Percentiles rank a stretch among this genome's conserved stretches.
Evolutionary conservation across 2,329 filamentous ascomycete species (phyloP).

Genomic region (Stemphylium vesicarium): DNA sequence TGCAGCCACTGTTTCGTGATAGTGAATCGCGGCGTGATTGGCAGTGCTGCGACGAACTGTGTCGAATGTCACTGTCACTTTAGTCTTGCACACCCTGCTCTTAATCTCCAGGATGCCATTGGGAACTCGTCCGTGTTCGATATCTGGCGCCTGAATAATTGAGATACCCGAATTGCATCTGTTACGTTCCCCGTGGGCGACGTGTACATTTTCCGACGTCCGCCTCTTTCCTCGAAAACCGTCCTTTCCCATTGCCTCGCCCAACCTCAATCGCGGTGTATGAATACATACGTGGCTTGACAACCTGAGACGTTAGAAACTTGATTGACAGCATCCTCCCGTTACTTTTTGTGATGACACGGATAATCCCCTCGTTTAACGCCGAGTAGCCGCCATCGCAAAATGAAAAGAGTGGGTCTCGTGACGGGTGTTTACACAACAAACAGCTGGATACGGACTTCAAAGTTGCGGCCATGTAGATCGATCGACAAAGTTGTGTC

Average conservation of each 20-base stretch:
- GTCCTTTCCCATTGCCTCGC: neutral
- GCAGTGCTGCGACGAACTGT: neutral
- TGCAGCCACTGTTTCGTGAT: constrained; percentile 10
- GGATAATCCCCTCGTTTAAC: neutral
- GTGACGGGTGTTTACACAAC: neutral
- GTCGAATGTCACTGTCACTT: neutral
- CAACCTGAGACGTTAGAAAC: too few relatives aligned
- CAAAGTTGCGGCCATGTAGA: neutral
- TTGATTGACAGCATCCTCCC: too few relatives aligned
- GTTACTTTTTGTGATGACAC: neutral
- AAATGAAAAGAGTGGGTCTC: neutral
- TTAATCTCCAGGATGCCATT: neutral
- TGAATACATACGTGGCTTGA: too few relatives aligned
- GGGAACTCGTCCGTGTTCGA: neutral
- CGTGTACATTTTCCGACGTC: neutral
- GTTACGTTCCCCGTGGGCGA: neutral
- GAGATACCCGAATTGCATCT: neutral
- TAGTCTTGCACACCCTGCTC: neutral
- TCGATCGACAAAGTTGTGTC: neutral
- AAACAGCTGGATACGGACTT: neutral
- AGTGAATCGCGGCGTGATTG: constrained; percentile 5
- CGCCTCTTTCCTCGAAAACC: neutral
- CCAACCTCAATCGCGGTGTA: too few relatives aligned
- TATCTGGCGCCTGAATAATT: too few relatives aligned
- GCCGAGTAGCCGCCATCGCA: neutral